These are phyloP conservation scores for Megacollybia marginata DNA, from an alignment of 768 basidiomycete species.

Conservation along the genomic window DNA sequence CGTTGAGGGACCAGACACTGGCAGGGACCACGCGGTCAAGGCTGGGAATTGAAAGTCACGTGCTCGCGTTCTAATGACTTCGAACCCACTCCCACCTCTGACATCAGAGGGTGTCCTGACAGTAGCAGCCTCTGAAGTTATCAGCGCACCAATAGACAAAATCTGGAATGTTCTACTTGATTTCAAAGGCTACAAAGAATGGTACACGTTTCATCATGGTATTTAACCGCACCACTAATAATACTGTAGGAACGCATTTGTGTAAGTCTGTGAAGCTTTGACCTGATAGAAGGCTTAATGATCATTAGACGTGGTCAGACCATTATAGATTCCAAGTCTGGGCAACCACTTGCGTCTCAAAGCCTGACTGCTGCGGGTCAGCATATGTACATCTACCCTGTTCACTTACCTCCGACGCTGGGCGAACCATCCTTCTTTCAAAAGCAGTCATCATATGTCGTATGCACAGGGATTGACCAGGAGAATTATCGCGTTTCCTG, in stretches of 20 bases:
- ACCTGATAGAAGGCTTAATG: not conserved
- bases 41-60: too few relatives aligned
- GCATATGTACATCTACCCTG: slow-evolving; percentile 37
- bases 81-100: slow-evolving; percentile 29
- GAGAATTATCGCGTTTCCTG: slow-evolving; percentile 53
- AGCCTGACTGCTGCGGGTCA: slow-evolving; percentile 38
- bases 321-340: slow-evolving; percentile 32
- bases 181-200: slow-evolving; percentile 34
- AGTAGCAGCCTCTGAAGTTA: slow-evolving; percentile 36
- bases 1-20: too few relatives aligned
- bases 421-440: slow-evolving; percentile 30
- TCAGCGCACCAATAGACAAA: slow-evolving; percentile 52
- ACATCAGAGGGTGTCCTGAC: slow-evolving; percentile 37
- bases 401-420: slow-evolving; percentile 57
- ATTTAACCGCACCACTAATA: not conserved
- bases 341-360: slow-evolving; percentile 31
- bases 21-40: too few relatives aligned
- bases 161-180: slow-evolving; percentile 55
- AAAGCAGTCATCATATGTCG: slow-evolving; percentile 31
- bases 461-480: slow-evolving; percentile 44
- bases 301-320: slow-evolving; percentile 39
- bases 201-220: slow-evolving; percentile 19
- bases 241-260: slow-evolving; percentile 70
- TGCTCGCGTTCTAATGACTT: too few relatives aligned
- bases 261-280: slow-evolving; percentile 30